Evolutionary conservation across 2,329 filamentous ascomycete species (phyloP).

Genomic region (Fusarium algeriense): DNA sequence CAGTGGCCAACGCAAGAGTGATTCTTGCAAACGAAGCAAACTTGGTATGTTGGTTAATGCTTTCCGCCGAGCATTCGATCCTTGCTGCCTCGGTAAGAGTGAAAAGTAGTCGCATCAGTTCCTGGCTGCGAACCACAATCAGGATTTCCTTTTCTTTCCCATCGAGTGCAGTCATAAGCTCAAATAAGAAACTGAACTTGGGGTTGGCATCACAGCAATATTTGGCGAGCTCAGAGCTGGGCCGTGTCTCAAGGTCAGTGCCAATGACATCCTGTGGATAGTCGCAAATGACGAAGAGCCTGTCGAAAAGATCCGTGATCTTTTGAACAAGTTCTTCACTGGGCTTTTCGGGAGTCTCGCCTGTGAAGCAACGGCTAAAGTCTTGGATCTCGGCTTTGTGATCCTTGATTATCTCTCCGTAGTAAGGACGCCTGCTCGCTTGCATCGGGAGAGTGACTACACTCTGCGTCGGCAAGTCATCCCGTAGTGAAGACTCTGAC

Average conservation of each 20-base stretch:
- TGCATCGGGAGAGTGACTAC: slow-evolving; percentile 69
- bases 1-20: slow-evolving; percentile 57
- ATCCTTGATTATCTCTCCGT: slow-evolving; percentile 62
- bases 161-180: slow-evolving; percentile 59
- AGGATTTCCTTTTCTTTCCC: slow-evolving; percentile 62
- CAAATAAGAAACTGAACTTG: slow-evolving; percentile 71
- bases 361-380: slow-evolving; percentile 59
- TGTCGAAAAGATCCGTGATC: slow-evolving; percentile 65
- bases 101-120: slow-evolving; percentile 65
- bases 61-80: slow-evolving; percentile 52
- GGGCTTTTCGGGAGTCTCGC: slow-evolving; percentile 55
- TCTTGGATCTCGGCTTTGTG: slow-evolving; percentile 59
- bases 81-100: slow-evolving; percentile 59
- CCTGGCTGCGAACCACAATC: slow-evolving; percentile 64
- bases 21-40: slow-evolving; percentile 56
- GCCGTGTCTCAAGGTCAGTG: slow-evolving; percentile 55
- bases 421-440: slow-evolving; percentile 64
- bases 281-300: slow-evolving; percentile 68
- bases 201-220: slow-evolving; percentile 68
- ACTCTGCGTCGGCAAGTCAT: slow-evolving; percentile 53
- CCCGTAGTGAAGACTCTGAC: slow-evolving; percentile 29
- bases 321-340: slow-evolving; percentile 56
- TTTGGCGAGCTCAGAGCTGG: slow-evolving; percentile 60
- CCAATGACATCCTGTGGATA: slow-evolving; percentile 65
- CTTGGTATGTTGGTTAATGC: slow-evolving; percentile 45